phyloP scores from a whole-genome alignment of 768 basidiomycete species.

The Holtermannia corniformis region DNA sequence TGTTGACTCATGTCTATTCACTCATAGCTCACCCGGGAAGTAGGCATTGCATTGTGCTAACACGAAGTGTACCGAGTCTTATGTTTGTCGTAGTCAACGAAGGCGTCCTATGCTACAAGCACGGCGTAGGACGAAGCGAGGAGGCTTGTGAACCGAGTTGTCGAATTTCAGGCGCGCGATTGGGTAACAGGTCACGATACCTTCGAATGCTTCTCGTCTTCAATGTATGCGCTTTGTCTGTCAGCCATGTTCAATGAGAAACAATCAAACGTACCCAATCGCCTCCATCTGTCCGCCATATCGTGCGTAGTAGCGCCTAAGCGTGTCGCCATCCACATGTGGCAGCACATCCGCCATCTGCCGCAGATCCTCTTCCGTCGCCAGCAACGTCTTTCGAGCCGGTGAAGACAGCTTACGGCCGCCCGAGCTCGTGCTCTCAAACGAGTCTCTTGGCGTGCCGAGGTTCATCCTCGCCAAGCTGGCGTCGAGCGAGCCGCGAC shows the following conservation, averaged over 20 bases:
- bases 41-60: too few species aligned
- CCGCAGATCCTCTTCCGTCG: constrained; percentile 24
- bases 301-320: constrained; percentile 23
- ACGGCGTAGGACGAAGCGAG: too few species aligned
- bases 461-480: constrained; percentile 10
- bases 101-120: too few species aligned
- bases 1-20: too few species aligned
- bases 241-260: constrained; percentile 2
- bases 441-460: background rate
- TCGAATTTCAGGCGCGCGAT: too few species aligned
- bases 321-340: constrained; percentile 20
- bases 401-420: constrained; percentile 1
- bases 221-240: constrained; percentile 24
- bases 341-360: constrained; percentile 31
- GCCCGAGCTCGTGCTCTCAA: constrained; percentile 1
- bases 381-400: background rate
- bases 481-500: constrained; percentile 21
- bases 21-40: too few species aligned
- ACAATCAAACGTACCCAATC: constrained; percentile 23
- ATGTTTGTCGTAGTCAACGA: too few species aligned
- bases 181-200: too few species aligned
- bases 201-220: constrained; percentile 35
- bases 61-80: too few species aligned
- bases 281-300: constrained; percentile 33
- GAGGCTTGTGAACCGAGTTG: too few species aligned